Conservation (phyloP, 306 rosid species). For the Luffa acutangula region DNA sequence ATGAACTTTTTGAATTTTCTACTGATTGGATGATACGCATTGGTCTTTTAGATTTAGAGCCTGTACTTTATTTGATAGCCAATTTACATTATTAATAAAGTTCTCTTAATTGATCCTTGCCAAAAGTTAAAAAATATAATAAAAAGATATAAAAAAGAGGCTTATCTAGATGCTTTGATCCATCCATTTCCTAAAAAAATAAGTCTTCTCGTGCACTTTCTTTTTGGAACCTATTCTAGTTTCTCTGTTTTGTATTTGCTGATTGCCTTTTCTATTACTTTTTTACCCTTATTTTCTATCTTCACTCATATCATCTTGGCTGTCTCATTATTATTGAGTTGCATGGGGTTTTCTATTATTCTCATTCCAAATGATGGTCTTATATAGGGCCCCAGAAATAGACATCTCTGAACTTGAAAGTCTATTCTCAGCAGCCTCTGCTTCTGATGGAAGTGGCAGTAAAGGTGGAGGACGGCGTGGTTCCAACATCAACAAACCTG, state of each 20-base stretch:
- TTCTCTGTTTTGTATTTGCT: neutral
- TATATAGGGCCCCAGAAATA: slow-evolving; percentile 83
- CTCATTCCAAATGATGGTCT: slow-evolving; percentile 23
- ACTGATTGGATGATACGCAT: neutral
- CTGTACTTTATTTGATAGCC: neutral
- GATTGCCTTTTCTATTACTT: neutral
- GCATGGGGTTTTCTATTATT: neutral
- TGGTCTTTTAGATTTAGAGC: neutral
- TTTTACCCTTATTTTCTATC: neutral
- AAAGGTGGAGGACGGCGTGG: slow-evolving; percentile 82
- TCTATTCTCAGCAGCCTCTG: slow-evolving; percentile 86
- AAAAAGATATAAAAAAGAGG: neutral
- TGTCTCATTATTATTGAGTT: neutral
- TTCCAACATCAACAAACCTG: slow-evolving; percentile 77
- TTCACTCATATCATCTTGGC: neutral
- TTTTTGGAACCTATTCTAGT: neutral
- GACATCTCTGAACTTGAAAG: slow-evolving; percentile 96
- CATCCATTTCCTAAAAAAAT: neutral
- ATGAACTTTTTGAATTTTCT: slow-evolving; percentile 12
- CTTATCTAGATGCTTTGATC: neutral
- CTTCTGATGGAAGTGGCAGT: slow-evolving; percentile 50
- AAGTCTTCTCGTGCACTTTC: neutral
- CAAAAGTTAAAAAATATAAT: neutral
- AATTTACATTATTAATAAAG: neutral
- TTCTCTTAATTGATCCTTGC: neutral